These are phyloP conservation scores for Rutstroemia sp. DNA, from an alignment of 2,329 filamentous ascomycete species.

Conservation along the genomic window DNA sequence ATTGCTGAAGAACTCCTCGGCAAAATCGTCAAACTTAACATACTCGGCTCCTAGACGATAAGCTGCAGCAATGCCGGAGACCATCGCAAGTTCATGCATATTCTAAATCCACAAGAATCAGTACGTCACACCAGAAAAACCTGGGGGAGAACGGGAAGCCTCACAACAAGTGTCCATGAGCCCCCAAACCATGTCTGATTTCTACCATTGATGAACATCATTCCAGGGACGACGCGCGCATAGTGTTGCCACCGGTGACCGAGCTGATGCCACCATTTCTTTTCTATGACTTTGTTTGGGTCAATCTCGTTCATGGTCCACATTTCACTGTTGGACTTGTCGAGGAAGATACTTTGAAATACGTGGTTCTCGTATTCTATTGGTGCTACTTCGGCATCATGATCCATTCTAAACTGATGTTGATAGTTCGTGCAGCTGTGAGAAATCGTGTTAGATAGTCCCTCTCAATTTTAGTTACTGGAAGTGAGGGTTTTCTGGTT, in stretches of 20 bases:
- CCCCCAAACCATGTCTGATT: slow-evolving; percentile 42
- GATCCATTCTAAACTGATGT: slow-evolving; percentile 51
- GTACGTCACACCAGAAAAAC: background rate
- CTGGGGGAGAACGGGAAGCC: background rate
- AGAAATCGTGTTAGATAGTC: no score
- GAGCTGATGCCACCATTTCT: slow-evolving; percentile 56
- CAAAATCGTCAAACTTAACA: slow-evolving; percentile 48
- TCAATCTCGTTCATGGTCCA: slow-evolving; percentile 56
- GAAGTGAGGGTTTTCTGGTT: background rate
- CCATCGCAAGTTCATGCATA: slow-evolving; percentile 63
- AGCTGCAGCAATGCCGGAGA: slow-evolving; percentile 63
- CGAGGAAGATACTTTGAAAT: slow-evolving; percentile 54
- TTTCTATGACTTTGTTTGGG: slow-evolving; percentile 50
- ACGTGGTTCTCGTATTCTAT: background rate
- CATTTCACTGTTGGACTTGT: slow-evolving; percentile 46
- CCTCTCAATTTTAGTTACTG: background rate
- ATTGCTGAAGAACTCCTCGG: slow-evolving; percentile 40
- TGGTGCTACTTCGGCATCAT: background rate
- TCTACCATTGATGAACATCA: slow-evolving; percentile 65
- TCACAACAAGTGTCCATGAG: slow-evolving; percentile 27
- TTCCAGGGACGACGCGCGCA: slow-evolving; percentile 57
- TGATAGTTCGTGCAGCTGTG: slow-evolving; percentile 61
- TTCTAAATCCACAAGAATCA: slow-evolving; percentile 37
- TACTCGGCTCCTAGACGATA: slow-evolving; percentile 62
- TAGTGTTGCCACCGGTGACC: slow-evolving; percentile 60